These are phyloP conservation scores for Tetradesmus obliquus DNA, from an alignment of 139 green algal genomes.

Conservation along the genomic window DNA sequence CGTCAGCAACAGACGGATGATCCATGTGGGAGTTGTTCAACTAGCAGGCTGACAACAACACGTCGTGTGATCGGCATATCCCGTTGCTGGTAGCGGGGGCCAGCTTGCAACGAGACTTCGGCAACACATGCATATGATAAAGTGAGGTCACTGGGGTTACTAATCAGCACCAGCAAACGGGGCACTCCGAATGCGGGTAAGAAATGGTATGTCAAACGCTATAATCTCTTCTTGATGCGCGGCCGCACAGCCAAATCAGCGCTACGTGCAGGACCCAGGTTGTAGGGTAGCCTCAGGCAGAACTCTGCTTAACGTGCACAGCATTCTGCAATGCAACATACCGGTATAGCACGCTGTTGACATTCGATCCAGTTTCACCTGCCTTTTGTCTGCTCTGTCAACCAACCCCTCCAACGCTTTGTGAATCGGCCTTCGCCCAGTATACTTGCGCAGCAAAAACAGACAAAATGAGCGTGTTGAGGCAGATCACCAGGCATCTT, in stretches of 20 bases:
- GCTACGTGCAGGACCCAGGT: no score
- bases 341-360: no score
- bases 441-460: neutral
- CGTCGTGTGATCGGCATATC: neutral
- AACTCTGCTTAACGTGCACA: no score
- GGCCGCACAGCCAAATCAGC: no score
- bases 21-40: neutral
- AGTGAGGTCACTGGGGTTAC: neutral
- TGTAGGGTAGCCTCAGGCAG: no score
- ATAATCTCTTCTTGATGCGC: no score
- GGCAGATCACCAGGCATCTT: neutral
- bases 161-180: no score
- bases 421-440: neutral
- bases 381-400: neutral
- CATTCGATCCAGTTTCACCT: no score
- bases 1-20: neutral
- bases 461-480: neutral
- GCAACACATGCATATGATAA: neutral
- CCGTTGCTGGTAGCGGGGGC: no score
- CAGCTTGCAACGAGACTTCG: neutral
- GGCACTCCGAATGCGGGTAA: no score
- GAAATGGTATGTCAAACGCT: no score
- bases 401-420: neutral
- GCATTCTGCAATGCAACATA: no score
- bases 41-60: neutral